Base-by-base conservation (phyloP, 192 early-diverging fungal species). In the Coemansia sp. region DNA sequence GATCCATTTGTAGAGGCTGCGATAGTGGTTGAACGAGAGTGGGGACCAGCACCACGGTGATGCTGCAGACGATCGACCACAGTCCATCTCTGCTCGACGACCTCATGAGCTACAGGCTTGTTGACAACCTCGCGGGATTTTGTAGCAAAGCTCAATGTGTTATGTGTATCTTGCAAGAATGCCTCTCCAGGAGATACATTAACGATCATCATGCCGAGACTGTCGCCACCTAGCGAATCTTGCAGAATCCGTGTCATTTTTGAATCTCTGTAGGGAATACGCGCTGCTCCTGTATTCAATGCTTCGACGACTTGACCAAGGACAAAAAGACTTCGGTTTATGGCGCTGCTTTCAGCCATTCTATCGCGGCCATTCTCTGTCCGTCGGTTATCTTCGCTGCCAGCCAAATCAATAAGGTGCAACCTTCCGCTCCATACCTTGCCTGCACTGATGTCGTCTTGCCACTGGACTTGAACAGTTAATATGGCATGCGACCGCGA, bases 221-320 rank as follows among this genome's bases (percentile, higher is more conserved):
- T 80, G 23, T 69, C 75, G 16, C 89, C 89, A 41, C 87, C 89
- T 8, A 90, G 73, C 5, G 85, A 82, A 69, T 86, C 83, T 71
- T 88, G 87, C 31, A 88, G 58, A 8, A 88, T 85, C 23, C 87
- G 73, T 24, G 88, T 90, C 80, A 90, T 81, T 62, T 90, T 90
- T 3, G 86, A 87, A 53, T 90, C 86, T 21, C 87, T 68, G 67
- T 85, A 89, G 8, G 87, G 85, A 2, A 88, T 76, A 0, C 87
- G 62, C 19, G 66, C 52, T 9, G 76, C 69, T 1, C 86, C 85
- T 0, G 74, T 69, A 52, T 86, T 87, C 27, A 89, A 68, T 0
- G 88, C 86, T 57, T 88, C 87, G 4, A 89, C 84, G 0, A 88
- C 87, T 63, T 88, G 84, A n/a, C 83, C 85, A 2, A 89, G 64